Conservation (phyloP, 2,329 filamentous ascomycete genomes). For the Fusarium verrucosum region DNA sequence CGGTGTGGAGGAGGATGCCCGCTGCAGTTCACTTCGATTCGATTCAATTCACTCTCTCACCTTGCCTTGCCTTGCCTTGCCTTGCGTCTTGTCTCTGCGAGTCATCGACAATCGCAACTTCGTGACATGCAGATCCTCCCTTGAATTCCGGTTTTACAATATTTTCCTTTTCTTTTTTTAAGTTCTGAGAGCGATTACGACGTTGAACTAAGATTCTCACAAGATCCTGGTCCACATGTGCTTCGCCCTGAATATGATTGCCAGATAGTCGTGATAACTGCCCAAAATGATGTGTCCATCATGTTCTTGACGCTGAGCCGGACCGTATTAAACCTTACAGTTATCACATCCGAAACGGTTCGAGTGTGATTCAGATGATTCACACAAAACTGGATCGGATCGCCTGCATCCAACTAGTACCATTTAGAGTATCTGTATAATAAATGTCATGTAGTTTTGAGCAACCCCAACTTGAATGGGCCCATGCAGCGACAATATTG, state of each 20-base stretch:
- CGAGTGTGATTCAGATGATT: slow-evolving; percentile 25
- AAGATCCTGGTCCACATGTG: slow-evolving; percentile 1
- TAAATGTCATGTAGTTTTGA: slow-evolving; percentile 33
- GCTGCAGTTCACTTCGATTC: slow-evolving; percentile 36
- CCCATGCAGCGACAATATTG: slow-evolving; percentile 26
- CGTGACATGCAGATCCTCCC: slow-evolving; percentile 41
- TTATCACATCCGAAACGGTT: slow-evolving; percentile 9
- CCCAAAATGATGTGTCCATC: slow-evolving; percentile 23
- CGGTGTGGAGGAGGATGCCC: slow-evolving; percentile 26
- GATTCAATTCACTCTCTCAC: slow-evolving; percentile 36
- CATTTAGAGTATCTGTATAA: slow-evolving; percentile 16
- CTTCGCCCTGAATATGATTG: background rate
- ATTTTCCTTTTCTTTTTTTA: slow-evolving; percentile 2
- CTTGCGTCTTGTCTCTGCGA: slow-evolving; percentile 33
- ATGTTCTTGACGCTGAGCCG: slow-evolving; percentile 12
- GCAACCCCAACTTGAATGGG: slow-evolving; percentile 10
- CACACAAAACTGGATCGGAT: slow-evolving; percentile 12
- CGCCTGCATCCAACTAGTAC: slow-evolving; percentile 15
- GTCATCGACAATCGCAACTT: slow-evolving; percentile 41
- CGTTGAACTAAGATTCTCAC: background rate
- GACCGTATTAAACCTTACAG: slow-evolving; percentile 14
- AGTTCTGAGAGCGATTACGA: background rate
- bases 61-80: background rate
- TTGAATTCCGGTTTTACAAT: slow-evolving; percentile 35
- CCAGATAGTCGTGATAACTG: background rate